Evolutionary conservation across 2,329 filamentous ascomycete genomes (phyloP), one percentile per base, ranked within the genome.

Genomic region (Fusarium illudens): DNA sequence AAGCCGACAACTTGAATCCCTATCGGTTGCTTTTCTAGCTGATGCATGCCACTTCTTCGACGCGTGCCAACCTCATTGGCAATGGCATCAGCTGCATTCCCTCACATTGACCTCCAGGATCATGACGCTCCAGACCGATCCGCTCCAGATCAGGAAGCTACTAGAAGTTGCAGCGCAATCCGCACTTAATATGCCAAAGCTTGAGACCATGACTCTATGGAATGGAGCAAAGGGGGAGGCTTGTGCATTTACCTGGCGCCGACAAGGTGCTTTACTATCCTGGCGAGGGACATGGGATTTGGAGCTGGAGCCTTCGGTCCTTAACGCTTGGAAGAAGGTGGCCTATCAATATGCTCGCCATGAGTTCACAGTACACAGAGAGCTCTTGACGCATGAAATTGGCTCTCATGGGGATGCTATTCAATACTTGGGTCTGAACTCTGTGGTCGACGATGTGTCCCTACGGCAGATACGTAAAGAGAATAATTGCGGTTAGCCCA

Each of bases 331-430:
- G 44, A 20, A 32, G 17, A 12, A 4, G 17, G 44, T 49, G 11
- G 13, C 29, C 7, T 15, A 49, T 19, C 6, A 58, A 30, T 36
- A 58, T 52, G 4, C 46, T 22, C 48, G 32, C 15, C 15, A 10
- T 7, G 48, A 37, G 7, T 11, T 68, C 9, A n/a, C 0, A 11
- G 17, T 67, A 9, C 36, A 49, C 11, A 22, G 8, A 34, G 4
- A 17, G 22, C 33, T 53, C 1, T 51, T 19, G 9, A 4, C 3
- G 4, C 27, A 55, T 10, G 20, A 48, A 0, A 59, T 69, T 27
- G 4, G 13, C 1, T 71, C 65, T 51, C 62, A 69, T 17, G 62
- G 68, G 11, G 65, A 71, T 6, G 68, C 68, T 0, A 58, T 71
- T 27, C 12, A 44, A 11, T 33, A 52, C 44, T 19, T 71, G 32